Evolutionary conservation across 495 filamentous ascomycete species (phyloP).

Genomic region (Xylaria grammica): DNA sequence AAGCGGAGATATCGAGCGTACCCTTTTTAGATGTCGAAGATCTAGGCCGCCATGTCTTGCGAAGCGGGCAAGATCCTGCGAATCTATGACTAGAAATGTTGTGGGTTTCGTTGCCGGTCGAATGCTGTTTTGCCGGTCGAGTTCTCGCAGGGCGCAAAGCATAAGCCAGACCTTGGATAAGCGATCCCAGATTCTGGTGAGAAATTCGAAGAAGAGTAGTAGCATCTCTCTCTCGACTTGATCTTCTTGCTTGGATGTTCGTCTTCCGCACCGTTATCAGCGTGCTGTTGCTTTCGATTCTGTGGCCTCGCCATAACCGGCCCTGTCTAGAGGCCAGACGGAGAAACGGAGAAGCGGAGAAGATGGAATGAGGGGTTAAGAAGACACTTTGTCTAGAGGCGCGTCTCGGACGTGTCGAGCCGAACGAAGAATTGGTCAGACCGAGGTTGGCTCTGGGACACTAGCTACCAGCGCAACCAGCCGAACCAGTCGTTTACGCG

Average conservation of each 20-base stretch:
- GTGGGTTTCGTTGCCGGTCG: not conserved
- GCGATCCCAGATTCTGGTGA: slow-evolving; percentile 36
- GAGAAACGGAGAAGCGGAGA: not conserved
- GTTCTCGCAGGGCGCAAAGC: slow-evolving; percentile 38
- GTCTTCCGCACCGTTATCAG: slow-evolving; percentile 1
- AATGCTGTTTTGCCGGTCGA: slow-evolving; percentile 38
- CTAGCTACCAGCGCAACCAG: too few relatives aligned
- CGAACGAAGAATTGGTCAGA: not conserved
- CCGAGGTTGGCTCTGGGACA: not conserved
- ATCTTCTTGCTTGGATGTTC: slow-evolving; percentile 9
- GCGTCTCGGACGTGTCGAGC: not conserved
- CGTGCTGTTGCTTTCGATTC: slow-evolving; percentile 9
- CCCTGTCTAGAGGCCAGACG: not conserved
- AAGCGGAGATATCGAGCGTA: not conserved
- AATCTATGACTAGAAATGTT: not conserved
- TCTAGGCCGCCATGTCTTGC: slow-evolving; percentile 17
- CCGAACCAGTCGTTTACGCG: not conserved
- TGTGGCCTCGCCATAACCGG: slow-evolving; percentile 7
- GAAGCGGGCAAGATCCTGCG: not conserved
- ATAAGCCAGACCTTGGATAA: slow-evolving; percentile 41
- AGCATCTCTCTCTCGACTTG: not conserved
- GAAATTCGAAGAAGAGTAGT: not conserved
- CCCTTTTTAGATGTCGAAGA: slow-evolving; percentile 13
- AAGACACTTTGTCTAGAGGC: not conserved
- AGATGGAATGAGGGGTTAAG: not conserved